phyloP scores from a whole-genome alignment of 345 rosid genomes.

The Eucalyptus curtisii region DNA sequence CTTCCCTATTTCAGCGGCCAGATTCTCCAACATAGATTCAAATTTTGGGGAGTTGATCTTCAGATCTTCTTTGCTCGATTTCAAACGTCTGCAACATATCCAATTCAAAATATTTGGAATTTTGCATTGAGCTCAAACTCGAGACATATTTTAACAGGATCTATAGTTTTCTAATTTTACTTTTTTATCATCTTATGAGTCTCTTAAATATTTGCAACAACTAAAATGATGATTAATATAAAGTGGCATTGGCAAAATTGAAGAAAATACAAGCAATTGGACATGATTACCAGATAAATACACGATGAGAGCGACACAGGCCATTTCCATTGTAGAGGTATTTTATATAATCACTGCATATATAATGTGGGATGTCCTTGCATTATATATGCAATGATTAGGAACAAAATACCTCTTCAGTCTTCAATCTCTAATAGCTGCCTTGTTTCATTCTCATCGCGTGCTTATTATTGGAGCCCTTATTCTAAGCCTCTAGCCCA shows the following conservation, averaged over 20 bases:
- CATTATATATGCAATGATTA: background rate
- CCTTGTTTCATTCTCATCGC: background rate
- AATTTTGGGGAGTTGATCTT: too few species aligned
- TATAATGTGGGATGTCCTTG: too few species aligned
- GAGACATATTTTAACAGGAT: too few species aligned
- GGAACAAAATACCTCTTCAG: background rate
- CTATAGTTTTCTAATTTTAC: background rate
- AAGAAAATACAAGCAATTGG: background rate
- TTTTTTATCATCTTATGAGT: background rate
- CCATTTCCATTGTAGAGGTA: background rate
- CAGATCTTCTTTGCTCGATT: too few species aligned
- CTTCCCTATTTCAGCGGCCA: too few species aligned
- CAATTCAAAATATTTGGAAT: too few species aligned
- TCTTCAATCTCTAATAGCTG: background rate
- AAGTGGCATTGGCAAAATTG: background rate
- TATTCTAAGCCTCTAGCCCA: background rate
- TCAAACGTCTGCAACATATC: too few species aligned
- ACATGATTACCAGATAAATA: background rate
- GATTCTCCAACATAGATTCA: too few species aligned
- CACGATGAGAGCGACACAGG: background rate
- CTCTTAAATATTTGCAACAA: background rate
- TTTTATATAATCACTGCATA: background rate
- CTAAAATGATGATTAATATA: background rate
- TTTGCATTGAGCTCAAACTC: too few species aligned
- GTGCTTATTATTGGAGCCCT: background rate